Conservation (phyloP, 345 rosid species). For the thale cress (Arabidopsis thaliana) region DNA sequence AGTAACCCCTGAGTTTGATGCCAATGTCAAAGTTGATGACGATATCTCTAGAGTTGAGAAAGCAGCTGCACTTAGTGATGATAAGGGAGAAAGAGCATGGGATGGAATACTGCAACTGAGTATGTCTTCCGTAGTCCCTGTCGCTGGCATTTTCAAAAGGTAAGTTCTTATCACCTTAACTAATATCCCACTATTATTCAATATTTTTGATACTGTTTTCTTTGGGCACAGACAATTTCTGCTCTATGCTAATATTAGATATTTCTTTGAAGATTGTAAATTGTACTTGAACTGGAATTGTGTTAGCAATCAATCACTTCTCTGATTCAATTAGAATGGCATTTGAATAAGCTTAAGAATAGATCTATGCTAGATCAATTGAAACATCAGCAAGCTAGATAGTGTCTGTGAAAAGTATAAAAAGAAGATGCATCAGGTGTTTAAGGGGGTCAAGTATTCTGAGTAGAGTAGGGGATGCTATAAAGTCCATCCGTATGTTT, state of each 20-base stretch:
- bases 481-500: slow-evolving; percentile 3
- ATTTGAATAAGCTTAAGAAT: slow-evolving; percentile 14
- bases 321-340: slow-evolving; percentile 5
- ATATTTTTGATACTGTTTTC: slow-evolving; percentile 3
- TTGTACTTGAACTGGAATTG: slow-evolving; percentile 10
- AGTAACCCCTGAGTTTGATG: slow-evolving; percentile 31
- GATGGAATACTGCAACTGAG: slow-evolving; percentile 81
- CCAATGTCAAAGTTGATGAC: slow-evolving; percentile 29
- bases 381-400: slow-evolving; percentile 4
- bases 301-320: background rate
- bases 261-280: background rate
- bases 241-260: background rate
- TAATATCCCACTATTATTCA: background rate
- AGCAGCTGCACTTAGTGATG: slow-evolving; percentile 34
- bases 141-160: slow-evolving; percentile 77
- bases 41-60: slow-evolving; percentile 36
- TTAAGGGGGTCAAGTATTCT: background rate
- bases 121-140: slow-evolving; percentile 55
- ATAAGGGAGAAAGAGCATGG: slow-evolving; percentile 70
- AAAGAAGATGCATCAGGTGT: background rate
- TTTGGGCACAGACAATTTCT: background rate
- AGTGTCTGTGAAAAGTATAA: slow-evolving; percentile 10
- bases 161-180: slow-evolving; percentile 39
- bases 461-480: background rate
- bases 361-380: slow-evolving; percentile 14